Evolutionary conservation across 2,329 filamentous ascomycete genomes (phyloP).

Genomic region (Nigrospora osmanthi): DNA sequence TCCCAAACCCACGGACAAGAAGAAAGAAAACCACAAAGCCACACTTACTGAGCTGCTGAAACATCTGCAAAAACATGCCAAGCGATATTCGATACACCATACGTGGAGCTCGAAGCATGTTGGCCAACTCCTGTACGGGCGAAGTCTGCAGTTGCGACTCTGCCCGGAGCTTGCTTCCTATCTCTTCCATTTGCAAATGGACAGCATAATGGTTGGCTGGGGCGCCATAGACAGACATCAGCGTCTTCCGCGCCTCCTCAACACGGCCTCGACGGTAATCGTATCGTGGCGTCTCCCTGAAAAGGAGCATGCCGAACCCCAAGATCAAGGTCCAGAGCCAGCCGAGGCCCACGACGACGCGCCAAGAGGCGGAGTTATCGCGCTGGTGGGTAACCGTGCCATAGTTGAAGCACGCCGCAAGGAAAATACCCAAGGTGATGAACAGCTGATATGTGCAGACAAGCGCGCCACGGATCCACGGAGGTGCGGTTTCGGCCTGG

Average conservation of each 20-base stretch:
- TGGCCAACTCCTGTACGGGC: conserved; percentile 37
- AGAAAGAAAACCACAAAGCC: too few relatives aligned
- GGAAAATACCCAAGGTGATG: conserved; percentile 62
- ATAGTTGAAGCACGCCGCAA: conserved; percentile 53
- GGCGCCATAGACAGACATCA: conserved; percentile 40
- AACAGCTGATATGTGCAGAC: conserved; percentile 64
- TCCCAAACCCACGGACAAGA: too few relatives aligned
- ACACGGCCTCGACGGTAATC: conserved; percentile 38
- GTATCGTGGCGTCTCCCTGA: conserved; percentile 45
- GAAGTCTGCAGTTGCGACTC: conserved; percentile 32
- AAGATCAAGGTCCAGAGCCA: conserved; percentile 42
- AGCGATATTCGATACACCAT: conserved; percentile 57
- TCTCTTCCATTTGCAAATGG: conserved; percentile 42
- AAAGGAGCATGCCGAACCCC: conserved; percentile 38
- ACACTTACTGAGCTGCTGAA: conserved; percentile 54
- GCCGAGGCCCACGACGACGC: conserved; percentile 48
- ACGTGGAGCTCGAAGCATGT: conserved; percentile 56
- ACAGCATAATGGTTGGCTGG: conserved; percentile 34
- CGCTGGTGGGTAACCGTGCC: conserved; percentile 43
- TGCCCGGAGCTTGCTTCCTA: conserved; percentile 42
- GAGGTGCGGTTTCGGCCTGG: conserved; percentile 62
- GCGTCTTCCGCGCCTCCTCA: conserved; percentile 37
- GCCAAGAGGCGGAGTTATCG: conserved; percentile 46
- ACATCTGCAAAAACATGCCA: conserved; percentile 53
- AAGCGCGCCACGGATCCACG: conserved; percentile 57